Base-by-base conservation (phyloP, 2,329 filamentous ascomycete species). In the Colletotrichum phormii region DNA sequence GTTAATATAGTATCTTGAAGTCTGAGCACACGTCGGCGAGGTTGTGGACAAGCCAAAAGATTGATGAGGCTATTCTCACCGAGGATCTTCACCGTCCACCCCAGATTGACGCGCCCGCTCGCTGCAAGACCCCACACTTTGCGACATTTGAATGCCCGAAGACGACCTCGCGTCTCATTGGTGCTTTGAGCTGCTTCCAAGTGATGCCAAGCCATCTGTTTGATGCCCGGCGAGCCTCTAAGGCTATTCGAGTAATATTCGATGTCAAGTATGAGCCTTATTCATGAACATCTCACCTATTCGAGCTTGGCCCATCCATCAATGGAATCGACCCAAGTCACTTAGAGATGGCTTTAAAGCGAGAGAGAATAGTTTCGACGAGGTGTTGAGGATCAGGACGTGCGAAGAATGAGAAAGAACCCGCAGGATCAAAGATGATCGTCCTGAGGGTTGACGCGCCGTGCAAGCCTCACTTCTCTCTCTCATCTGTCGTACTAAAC, bases 121-220 rank as follows among this genome's bases (percentile, higher is more conserved):
- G 8, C 46, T 62, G 11, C 57, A 18, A 42, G 49, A 67, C 65
- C 65, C 65, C 57, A 29, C 65, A 62, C 57, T 54, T 55, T 55
- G 58, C 49, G 58, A 9, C 65, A 55, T 63, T n/a, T 29, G 33
- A 62, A 63, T 67, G 58, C 42, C 57, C 58, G 24, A 46, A 35
- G 13, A 26, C 33, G 9, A 33, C n/a, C 24, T 22, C 42, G 18
- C 18, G 2, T 22, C 18, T 22, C 15, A 49, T 49, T 22, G 18
- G 42, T 22, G 42, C 18, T n/a, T n/a, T 4, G 18, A 8, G 18
- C 42, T 5, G 18, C 42, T 49, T 22, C 42, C 42, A 22, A 49
- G 42, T 49, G 42, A 22, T 49, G 42, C 42, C 42, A 49, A 49
- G 42, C n/a, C 42, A 49, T 49, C 15, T 49, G 18, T 11, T 22